Conservation (phyloP, 2,329 filamentous ascomycete genomes). For the Fusarium beomiforme region DNA sequence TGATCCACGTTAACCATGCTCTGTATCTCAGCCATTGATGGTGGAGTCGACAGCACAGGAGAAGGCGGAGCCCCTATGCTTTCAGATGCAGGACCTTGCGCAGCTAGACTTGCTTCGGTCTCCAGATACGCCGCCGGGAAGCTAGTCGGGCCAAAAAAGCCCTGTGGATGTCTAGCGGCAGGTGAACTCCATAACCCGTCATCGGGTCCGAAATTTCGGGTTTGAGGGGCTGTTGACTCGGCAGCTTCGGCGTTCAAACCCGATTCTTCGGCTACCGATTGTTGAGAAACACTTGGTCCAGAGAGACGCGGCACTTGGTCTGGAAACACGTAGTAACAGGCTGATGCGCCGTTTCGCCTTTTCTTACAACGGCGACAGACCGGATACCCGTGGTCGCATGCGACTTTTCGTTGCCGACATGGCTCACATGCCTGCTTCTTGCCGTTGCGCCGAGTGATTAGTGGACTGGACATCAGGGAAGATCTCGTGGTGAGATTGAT, state of each 20-base stretch:
- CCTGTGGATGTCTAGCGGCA: neutral
- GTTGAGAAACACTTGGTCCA: neutral
- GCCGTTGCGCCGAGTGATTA: neutral
- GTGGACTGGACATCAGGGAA: neutral
- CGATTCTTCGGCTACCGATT: neutral
- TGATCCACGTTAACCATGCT: neutral
- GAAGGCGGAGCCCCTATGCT: fast-evolving
- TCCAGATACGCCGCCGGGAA: neutral
- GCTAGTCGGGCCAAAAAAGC: neutral
- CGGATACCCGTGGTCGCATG: neutral
- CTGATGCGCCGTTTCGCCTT: neutral
- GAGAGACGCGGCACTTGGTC: fast-evolving
- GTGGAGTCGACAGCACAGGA: neutral
- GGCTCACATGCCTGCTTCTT: constrained; percentile 4
- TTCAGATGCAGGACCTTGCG: fast-evolving
- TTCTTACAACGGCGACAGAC: neutral
- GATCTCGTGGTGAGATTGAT: neutral
- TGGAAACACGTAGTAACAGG: neutral
- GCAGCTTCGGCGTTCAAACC: neutral
- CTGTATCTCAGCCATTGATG: neutral
- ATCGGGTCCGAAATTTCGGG: neutral
- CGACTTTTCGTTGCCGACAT: neutral
- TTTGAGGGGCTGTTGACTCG: fast-evolving
- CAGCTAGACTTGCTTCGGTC: neutral
- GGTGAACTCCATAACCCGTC: neutral